These are phyloP conservation scores for Leccinum aurantiacum DNA, from an alignment of 768 basidiomycete genomes.

Conservation along the genomic window DNA sequence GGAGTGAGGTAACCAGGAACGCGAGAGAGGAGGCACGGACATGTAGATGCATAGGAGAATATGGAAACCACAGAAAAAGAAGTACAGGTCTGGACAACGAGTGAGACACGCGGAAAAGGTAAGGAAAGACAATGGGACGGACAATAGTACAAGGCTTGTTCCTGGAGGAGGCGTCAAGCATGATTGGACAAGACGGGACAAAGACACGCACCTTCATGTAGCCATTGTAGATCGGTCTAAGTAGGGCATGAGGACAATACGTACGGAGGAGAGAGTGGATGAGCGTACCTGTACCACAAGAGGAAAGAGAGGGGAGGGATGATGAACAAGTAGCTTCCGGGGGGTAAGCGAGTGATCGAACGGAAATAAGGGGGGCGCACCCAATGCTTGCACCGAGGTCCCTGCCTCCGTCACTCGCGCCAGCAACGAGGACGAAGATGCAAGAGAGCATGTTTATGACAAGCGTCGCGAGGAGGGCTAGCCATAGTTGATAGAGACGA, in stretches of 20 bases:
- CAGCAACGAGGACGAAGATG: slow-evolving; percentile 79
- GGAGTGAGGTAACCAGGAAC: slow-evolving; percentile 20
- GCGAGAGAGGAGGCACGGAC: slow-evolving; percentile 42
- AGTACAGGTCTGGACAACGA: slow-evolving; percentile 75
- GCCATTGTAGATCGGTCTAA: slow-evolving; percentile 93
- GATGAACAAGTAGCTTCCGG: slow-evolving; percentile 69
- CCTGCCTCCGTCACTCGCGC: slow-evolving; percentile 70
- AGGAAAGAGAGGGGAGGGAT: slow-evolving; percentile 83
- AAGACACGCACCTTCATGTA: slow-evolving; percentile 80
- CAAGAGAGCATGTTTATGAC: slow-evolving; percentile 90
- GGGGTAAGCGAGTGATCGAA: slow-evolving; percentile 19
- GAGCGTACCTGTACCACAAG: slow-evolving; percentile 87
- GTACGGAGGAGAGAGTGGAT: slow-evolving; percentile 4
- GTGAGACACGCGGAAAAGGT: slow-evolving; percentile 6
- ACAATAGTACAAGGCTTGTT: slow-evolving; percentile 95
- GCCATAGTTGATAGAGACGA: slow-evolving; percentile 91
- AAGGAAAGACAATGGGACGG: slow-evolving; percentile 35
- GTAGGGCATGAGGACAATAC: slow-evolving; percentile 7
- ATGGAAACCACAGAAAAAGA: slow-evolving; percentile 96
- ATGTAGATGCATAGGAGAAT: slow-evolving; percentile 90
- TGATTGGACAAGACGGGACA: slow-evolving; percentile 25
- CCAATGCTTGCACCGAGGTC: slow-evolving; percentile 83
- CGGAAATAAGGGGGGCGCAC: slow-evolving; percentile 43
- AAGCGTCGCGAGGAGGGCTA: slow-evolving; percentile 79
- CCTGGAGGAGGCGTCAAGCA: slow-evolving; percentile 45